Evolutionary conservation across 192 early-diverging fungal species (phyloP).

Genomic region (Helicostylum pulchrum): DNA sequence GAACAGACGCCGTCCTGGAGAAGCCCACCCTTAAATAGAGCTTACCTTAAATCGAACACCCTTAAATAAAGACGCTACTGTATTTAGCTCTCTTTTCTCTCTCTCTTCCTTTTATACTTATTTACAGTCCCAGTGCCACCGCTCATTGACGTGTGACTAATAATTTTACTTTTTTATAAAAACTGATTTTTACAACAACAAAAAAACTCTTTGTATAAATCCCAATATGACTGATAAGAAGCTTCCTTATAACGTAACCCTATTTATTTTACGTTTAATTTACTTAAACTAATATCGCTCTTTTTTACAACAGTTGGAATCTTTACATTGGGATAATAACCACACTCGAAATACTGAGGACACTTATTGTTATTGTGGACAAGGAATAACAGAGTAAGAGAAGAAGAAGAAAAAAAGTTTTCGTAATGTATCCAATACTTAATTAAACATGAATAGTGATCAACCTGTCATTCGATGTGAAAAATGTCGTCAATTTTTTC

Average conservation of each 20-base stretch:
- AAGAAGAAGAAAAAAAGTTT: not conserved
- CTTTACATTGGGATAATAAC: slow-evolving; percentile 45
- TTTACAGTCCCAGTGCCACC: too few relatives aligned
- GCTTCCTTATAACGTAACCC: slow-evolving; percentile 14
- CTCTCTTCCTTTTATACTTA: too few relatives aligned
- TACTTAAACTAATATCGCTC: not conserved
- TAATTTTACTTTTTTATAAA: too few relatives aligned
- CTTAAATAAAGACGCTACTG: too few relatives aligned
- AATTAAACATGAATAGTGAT: slow-evolving; percentile 31
- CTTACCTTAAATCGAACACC: too few relatives aligned
- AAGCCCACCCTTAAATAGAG: too few relatives aligned
- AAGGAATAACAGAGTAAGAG: slow-evolving; percentile 52
- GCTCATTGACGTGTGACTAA: too few relatives aligned
- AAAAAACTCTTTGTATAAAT: too few relatives aligned
- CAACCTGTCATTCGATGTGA: slow-evolving; percentile 69
- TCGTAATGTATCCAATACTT: not conserved
- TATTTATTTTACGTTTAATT: not conserved
- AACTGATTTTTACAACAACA: too few relatives aligned
- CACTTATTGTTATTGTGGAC: slow-evolving; percentile 80
- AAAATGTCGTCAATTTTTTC: slow-evolving; percentile 68
- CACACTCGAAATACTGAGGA: slow-evolving; percentile 61
- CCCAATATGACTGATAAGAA: not conserved
- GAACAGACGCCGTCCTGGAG: too few relatives aligned
- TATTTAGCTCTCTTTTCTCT: too few relatives aligned
- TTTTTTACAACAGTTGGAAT: slow-evolving; percentile 17